Evolutionary conservation across 2,329 filamentous ascomycete species (phyloP).

Genomic region (Ilyonectria robusta): DNA sequence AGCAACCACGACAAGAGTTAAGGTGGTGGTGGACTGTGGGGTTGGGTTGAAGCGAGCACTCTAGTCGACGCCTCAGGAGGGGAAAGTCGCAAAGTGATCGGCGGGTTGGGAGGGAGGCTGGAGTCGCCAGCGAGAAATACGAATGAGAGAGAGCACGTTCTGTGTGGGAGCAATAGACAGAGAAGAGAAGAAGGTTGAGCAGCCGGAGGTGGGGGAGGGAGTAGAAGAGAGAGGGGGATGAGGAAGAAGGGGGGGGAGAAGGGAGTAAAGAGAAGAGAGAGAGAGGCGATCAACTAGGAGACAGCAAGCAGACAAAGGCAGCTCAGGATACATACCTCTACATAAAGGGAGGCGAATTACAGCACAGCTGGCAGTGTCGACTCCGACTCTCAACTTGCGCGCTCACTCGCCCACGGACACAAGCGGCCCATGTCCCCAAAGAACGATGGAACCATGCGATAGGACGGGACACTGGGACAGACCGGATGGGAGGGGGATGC

Average conservation of each 20-base stretch:
- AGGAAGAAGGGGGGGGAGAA: slow-evolving; percentile 38
- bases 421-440: slow-evolving; percentile 21
- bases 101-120: slow-evolving; percentile 1
- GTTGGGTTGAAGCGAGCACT: slow-evolving; percentile 24
- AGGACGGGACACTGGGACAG: slow-evolving; percentile 11
- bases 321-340: slow-evolving; percentile 16
- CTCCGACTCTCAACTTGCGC: slow-evolving; percentile 16
- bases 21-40: not conserved
- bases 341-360: slow-evolving; percentile 23
- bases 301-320: slow-evolving; percentile 20
- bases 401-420: slow-evolving; percentile 23
- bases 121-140: slow-evolving; percentile 11
- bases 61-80: slow-evolving; percentile 28
- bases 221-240: slow-evolving; percentile 31
- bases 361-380: slow-evolving; percentile 26
- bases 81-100: slow-evolving; percentile 21
- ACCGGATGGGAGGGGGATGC: slow-evolving; percentile 8
- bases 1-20: slow-evolving; percentile 14
- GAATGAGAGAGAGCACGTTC: slow-evolving; percentile 8
- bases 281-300: slow-evolving; percentile 28
- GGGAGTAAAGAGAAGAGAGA: slow-evolving; percentile 29
- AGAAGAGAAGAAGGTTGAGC: slow-evolving; percentile 31
- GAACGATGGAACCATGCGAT: slow-evolving; percentile 30
- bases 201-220: slow-evolving; percentile 31
- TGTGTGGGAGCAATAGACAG: slow-evolving; percentile 27